These are phyloP conservation scores for Heliamphora exappendiculata DNA, from an alignment of 148 eudicot species.

Conservation along the genomic window DNA sequence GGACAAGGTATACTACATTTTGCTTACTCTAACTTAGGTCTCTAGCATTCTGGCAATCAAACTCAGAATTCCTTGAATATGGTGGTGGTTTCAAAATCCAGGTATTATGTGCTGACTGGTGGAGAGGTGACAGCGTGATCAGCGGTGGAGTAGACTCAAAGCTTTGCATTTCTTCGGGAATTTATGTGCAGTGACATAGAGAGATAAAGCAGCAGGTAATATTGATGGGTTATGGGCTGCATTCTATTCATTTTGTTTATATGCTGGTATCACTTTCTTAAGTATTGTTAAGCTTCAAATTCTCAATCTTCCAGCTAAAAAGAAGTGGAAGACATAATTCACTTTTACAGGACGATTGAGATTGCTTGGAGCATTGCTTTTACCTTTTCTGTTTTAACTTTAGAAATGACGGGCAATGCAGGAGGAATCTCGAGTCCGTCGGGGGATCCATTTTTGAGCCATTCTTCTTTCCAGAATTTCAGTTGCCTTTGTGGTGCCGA, in stretches of 20 bases:
- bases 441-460: not conserved
- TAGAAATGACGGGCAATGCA: not conserved
- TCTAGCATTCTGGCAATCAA: not conserved
- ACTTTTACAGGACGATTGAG: not conserved
- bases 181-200: constrained; percentile 43
- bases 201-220: not conserved
- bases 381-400: not conserved
- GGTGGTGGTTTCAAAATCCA: constrained; percentile 16
- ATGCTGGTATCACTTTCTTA: not conserved
- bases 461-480: not conserved
- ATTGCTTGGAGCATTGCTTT: not conserved
- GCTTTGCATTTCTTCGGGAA: constrained; percentile 68
- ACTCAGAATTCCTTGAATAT: not conserved
- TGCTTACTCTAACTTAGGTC: not conserved
- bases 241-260: not conserved
- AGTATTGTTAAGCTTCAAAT: not conserved
- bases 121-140: constrained; percentile 70
- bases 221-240: not conserved
- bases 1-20: constrained; percentile 64
- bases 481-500: not conserved
- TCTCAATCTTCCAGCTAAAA: not conserved
- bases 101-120: constrained; percentile 94
- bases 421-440: not conserved
- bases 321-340: not conserved
- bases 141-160: constrained; percentile 91